A percentile compares a stretch with the other conserved stretches of the same genome.
These are phyloP conservation scores for Enterospora canceri DNA, from an alignment of 371 early-diverging fungal species.

Conservation along the genomic window DNA sequence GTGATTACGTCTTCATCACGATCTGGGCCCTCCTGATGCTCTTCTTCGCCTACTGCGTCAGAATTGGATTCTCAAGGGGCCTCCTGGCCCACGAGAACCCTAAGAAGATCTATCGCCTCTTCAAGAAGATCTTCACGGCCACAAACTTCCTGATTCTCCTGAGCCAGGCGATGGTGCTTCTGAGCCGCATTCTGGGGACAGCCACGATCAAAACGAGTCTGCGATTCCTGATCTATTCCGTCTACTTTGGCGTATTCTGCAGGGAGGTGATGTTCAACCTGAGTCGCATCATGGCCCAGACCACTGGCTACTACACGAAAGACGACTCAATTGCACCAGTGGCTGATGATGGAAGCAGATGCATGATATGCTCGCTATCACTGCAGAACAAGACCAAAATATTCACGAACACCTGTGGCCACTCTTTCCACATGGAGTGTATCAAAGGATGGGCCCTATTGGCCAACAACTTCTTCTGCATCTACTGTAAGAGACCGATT, in stretches of 20 bases:
- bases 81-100: constrained; percentile 22
- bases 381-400: constrained; percentile 28
- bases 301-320: constrained; percentile 43
- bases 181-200: constrained; percentile 7
- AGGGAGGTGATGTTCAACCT: constrained; percentile 47
- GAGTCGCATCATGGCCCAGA: constrained; percentile 42
- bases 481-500: constrained; percentile 64
- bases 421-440: constrained; percentile 66
- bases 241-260: constrained; percentile 53
- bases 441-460: constrained; percentile 80
- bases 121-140: constrained; percentile 32
- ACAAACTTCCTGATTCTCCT: constrained; percentile 26
- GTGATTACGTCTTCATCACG: constrained; percentile 24
- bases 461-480: constrained; percentile 78
- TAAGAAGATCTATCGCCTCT: constrained; percentile 24
- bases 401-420: constrained; percentile 51
- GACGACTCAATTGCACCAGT: constrained; percentile 36
- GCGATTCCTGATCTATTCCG: constrained; percentile 25
- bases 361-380: constrained; percentile 41
- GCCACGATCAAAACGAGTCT: constrained; percentile 1
- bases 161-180: constrained; percentile 5
- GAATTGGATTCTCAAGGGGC: constrained; percentile 2
- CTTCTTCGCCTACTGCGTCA: constrained; percentile 32
- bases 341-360: constrained; percentile 21
- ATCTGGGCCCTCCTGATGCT: constrained; percentile 29